phyloP scores from a whole-genome alignment of 2,329 filamentous ascomycete genomes.

The Ceratocystis eucalypticola region DNA sequence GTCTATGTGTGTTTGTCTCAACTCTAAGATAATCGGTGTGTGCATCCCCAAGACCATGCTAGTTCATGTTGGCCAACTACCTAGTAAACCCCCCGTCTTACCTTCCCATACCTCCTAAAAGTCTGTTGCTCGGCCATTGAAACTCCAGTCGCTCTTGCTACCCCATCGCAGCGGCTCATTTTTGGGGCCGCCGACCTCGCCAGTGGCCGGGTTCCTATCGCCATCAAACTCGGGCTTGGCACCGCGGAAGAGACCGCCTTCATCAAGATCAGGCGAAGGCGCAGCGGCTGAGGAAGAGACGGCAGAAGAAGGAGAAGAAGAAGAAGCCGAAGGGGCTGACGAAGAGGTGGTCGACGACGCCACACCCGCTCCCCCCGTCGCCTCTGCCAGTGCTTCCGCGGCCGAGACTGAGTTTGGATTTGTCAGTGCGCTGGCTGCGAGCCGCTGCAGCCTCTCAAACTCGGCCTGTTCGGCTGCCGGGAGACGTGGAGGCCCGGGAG shows the following conservation, averaged over 20 bases:
- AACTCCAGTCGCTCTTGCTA: constrained; percentile 66
- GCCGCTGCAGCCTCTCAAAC: constrained; percentile 72
- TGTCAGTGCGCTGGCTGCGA: constrained; percentile 35
- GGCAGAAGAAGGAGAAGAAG: constrained; percentile 19
- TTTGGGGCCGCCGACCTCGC: constrained; percentile 92
- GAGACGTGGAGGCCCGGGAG: constrained; percentile 69
- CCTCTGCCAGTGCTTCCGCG: constrained; percentile 21
- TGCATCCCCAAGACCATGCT: no score
- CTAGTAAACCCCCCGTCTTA: not conserved
- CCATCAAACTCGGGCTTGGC: constrained; percentile 86
- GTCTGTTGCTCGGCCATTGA: constrained; percentile 87
- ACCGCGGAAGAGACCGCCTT: constrained; percentile 58
- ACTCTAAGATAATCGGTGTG: no score
- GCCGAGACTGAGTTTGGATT: constrained; percentile 24
- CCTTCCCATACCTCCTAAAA: constrained; percentile 39
- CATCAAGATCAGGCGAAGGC: constrained; percentile 33
- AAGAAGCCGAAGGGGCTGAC: not conserved
- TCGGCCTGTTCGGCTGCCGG: constrained; percentile 80
- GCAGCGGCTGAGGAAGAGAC: constrained; percentile 22
- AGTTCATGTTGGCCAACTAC: no score
- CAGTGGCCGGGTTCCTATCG: constrained; percentile 82
- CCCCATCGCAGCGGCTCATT: constrained; percentile 92
- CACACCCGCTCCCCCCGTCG: constrained; percentile 24
- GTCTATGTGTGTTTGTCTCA: no score
- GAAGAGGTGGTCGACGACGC: constrained; percentile 14